phyloP scores from a whole-genome alignment of 1,284 basidiomycete species.

The Malassezia psittaci region DNA sequence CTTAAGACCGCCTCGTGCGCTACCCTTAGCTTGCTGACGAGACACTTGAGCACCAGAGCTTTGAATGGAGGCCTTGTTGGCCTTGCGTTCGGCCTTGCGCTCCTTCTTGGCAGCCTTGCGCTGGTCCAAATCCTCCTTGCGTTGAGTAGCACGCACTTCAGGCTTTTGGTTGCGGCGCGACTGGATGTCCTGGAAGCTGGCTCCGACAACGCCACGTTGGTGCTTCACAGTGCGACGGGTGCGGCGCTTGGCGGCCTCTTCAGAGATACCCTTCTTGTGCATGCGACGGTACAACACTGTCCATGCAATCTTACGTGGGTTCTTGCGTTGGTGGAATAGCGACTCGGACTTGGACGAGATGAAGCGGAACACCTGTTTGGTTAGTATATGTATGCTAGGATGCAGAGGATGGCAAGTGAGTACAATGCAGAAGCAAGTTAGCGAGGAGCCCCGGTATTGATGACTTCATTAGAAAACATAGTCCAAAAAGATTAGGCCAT shows the following conservation, averaged over 20 bases:
- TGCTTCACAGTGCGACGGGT: conserved; percentile 93
- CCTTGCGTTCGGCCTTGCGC: conserved; percentile 39
- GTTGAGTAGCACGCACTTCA: conserved; percentile 69
- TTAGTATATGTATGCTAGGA: conserved; percentile 1
- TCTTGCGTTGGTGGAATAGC: conserved; percentile 98
- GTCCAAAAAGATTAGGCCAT: too few species aligned
- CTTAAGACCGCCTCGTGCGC: conserved; percentile 28
- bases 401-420: neutral
- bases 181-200: conserved; percentile 78
- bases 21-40: conserved; percentile 92
- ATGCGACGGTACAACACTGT: conserved; percentile 91
- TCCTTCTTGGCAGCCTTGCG: conserved; percentile 78
- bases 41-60: conserved; percentile 60
- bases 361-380: conserved; percentile 44
- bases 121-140: conserved; percentile 84
- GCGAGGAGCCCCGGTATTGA: too few species aligned
- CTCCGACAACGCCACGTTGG: conserved; percentile 95
- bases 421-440: neutral
- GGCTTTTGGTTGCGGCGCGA: conserved; percentile 69
- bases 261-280: conserved; percentile 99
- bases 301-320: conserved; percentile 99
- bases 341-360: conserved; percentile 60
- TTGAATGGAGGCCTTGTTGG: conserved; percentile 49
- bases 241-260: conserved; percentile 97
- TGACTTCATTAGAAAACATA: too few species aligned